Evolutionary conservation across 805 yeast species (phyloP).

Genomic region (Starmera caribaea): DNA sequence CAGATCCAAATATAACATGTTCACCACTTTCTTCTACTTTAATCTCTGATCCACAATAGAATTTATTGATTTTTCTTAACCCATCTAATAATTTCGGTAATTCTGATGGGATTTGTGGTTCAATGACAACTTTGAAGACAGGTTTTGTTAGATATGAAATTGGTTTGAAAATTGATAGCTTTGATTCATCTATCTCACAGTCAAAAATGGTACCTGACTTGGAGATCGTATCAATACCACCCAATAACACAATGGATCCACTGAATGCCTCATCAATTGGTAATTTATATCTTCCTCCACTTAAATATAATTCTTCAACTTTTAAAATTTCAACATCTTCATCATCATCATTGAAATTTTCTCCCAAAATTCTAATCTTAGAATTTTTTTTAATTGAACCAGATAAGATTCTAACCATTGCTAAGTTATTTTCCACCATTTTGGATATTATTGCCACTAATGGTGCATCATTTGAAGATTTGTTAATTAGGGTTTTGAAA

Average conservation of each 20-base stretch:
- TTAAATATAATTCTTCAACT: constrained; percentile 28
- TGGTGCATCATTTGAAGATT: constrained; percentile 31
- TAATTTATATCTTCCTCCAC: constrained; percentile 64
- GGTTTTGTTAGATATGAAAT: constrained; percentile 41
- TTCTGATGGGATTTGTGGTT: constrained; percentile 73
- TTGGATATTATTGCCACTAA: constrained; percentile 48
- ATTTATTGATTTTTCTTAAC: constrained; percentile 46
- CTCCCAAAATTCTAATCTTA: constrained; percentile 47
- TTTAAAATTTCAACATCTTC: constrained; percentile 37
- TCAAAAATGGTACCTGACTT: constrained; percentile 53
- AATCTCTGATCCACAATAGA: constrained; percentile 59
- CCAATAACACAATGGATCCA: constrained; percentile 62
- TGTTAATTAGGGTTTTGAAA: background rate
- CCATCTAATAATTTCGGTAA: constrained; percentile 67
- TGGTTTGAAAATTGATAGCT: constrained; percentile 25
- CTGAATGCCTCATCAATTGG: constrained; percentile 42
- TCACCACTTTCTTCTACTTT: constrained; percentile 87
- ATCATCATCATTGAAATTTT: constrained; percentile 35
- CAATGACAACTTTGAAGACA: constrained; percentile 72
- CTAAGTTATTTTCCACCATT: constrained; percentile 44
- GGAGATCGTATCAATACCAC: constrained; percentile 51
- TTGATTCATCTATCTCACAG: constrained; percentile 6
- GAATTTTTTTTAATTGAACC: constrained; percentile 47
- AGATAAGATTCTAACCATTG: constrained; percentile 50
- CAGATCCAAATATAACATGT: constrained; percentile 69